Evolutionary conservation across 2,329 filamentous ascomycete genomes (phyloP).

Genomic region (Pyrenophora seminiperda): DNA sequence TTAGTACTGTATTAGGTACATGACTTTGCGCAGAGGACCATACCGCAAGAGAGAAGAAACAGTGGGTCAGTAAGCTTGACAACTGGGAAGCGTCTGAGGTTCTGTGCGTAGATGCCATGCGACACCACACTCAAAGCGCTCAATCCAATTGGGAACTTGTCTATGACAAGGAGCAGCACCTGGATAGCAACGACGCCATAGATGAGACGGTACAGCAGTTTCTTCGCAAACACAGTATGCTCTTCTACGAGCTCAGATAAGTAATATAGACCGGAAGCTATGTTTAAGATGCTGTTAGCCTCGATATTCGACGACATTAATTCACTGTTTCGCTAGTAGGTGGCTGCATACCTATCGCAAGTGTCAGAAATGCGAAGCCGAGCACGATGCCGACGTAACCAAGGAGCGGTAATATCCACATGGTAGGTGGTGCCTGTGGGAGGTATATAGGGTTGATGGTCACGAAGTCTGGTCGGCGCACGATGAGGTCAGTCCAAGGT

Average conservation of each 20-base stretch:
- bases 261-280: conserved; percentile 97
- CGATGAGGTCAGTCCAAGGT: conserved; percentile 37
- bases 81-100: conserved; percentile 75
- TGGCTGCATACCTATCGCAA: conserved; percentile 75
- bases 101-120: conserved; percentile 85
- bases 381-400: conserved; percentile 86
- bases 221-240: conserved; percentile 90
- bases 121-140: conserved; percentile 77
- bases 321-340: not conserved
- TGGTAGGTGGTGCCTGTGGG: conserved; percentile 50
- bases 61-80: conserved; percentile 87
- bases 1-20: conserved; percentile 6
- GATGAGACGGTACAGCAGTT: conserved; percentile 81
- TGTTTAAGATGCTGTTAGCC: conserved; percentile 3
- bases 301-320: too few relatives aligned
- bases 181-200: conserved; percentile 80
- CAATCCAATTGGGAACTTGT: conserved; percentile 80
- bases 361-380: conserved; percentile 90
- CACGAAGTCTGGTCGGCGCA: conserved; percentile 10
- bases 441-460: conserved; percentile 7
- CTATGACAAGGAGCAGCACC: conserved; percentile 74
- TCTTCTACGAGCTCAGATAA: conserved; percentile 97
- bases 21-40: conserved; percentile 27
- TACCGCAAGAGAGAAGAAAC: conserved; percentile 83
- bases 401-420: conserved; percentile 95